Base-by-base conservation (phyloP, 768 basidiomycete genomes). In the Sporobolomyces roseus region DNA sequence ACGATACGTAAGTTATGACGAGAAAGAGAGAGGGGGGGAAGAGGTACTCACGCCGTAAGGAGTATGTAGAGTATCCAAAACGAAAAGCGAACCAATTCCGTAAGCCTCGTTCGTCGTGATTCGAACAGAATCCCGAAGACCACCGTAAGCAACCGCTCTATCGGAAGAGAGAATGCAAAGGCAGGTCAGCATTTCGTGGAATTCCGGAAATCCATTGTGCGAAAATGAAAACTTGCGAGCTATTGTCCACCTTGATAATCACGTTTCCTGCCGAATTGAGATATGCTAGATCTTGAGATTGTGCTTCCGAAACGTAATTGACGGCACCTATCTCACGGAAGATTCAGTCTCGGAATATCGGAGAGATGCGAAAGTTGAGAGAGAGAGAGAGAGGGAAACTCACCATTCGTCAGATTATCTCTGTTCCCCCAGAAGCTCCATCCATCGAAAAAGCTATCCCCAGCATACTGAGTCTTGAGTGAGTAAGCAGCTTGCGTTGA, bases 391-490 rank as follows among this genome's bases (percentile, higher is more conserved):
- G 17, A 3, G 38, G 19, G 7, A 23, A 46, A 13, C 63, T 21
- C 52, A 61, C 69, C 64, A 19, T 64, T 60, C 3, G 69, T 71
- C 41, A 71, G 29, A 61, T 66, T 58, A 46, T 69, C 67, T 16
- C 49, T 10, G 17, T 51, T 52, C 29, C 67, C 67, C 50, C 51
- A 71, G 30, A 46, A 71, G 19, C 23, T 16, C 69, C 69, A 71
- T 0, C 61, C 64, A 8, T 63, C 49, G 43, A 66, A 66, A 55
- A 71, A 71, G 3, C 14, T 21, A 2, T 51, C 38, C 9, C 69
- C 69, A 5, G 82, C 74, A 77, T 86, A 88, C 63, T 84, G 82
- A 73, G 83, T 83, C 29, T 83, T 82, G 55, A 86, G 77, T 61
- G 82, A 77, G 77, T 88, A 87, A 69, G 76, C 61, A 1, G 66